These are phyloP conservation scores for Millerozyma miso DNA, from an alignment of 805 yeast genomes.

Conservation along the genomic window DNA sequence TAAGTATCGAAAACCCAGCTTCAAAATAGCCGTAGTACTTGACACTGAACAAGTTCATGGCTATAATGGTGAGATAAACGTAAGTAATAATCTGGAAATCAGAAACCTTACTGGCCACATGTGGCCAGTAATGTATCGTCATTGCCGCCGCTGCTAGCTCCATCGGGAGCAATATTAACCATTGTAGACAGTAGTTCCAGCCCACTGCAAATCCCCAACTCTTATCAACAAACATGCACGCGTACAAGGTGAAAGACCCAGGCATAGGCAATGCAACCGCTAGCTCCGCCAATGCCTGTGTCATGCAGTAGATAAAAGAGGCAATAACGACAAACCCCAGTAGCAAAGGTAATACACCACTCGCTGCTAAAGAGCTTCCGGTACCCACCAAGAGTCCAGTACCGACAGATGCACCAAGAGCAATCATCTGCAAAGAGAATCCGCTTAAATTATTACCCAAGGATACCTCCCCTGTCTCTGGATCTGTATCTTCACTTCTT, in stretches of 20 bases:
- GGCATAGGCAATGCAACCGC: constrained; percentile 20
- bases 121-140: constrained; percentile 20
- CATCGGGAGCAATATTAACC: constrained; percentile 21
- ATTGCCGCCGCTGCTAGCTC: constrained; percentile 25
- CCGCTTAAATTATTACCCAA: constrained; percentile 5
- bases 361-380: constrained; percentile 20
- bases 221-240: constrained; percentile 19
- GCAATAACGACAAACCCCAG: constrained; percentile 19
- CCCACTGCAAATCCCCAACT: constrained; percentile 25
- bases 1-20: constrained; percentile 19
- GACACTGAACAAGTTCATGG: constrained; percentile 21
- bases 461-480: constrained; percentile 1
- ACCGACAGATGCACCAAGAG: constrained; percentile 26
- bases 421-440: constrained; percentile 18
- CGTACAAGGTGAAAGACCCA: constrained; percentile 22
- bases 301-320: constrained; percentile 18
- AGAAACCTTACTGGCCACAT: constrained; percentile 16
- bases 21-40: constrained; percentile 21
- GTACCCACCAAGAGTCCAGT: constrained; percentile 23
- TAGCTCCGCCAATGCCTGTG: constrained; percentile 23
- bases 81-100: constrained; percentile 12
- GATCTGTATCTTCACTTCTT: constrained; percentile 3
- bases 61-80: constrained; percentile 14
- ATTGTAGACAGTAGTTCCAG: constrained; percentile 22
- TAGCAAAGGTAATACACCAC: constrained; percentile 20